A percentile compares a stretch with the other conserved stretches of the same genome.
Evolutionary conservation across 352 stramenopile genomes (phyloP).

Genomic region (Pythium apleroticum): DNA sequence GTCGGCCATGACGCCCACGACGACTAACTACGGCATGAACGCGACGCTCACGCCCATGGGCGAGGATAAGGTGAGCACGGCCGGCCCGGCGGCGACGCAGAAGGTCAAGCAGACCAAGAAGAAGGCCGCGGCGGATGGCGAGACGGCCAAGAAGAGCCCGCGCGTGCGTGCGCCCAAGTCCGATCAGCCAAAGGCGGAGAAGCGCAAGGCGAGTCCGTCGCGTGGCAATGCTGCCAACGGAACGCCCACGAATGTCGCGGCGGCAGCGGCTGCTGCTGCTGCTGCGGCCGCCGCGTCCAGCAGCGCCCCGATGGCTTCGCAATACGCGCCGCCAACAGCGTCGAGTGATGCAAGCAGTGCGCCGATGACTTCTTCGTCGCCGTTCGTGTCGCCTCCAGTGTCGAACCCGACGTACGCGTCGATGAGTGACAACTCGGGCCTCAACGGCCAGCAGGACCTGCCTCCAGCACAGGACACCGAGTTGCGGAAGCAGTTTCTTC

Average conservation of each 20-base stretch:
- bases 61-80: conserved; percentile 27
- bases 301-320: not conserved
- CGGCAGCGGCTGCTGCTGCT: not conserved
- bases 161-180: conserved; percentile 27
- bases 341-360: not conserved
- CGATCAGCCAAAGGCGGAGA: conserved; percentile 26
- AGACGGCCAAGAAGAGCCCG: conserved; percentile 37
- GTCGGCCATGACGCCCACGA: conserved; percentile 29
- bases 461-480: conserved; percentile 35
- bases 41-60: conserved; percentile 31
- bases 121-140: conserved; percentile 22
- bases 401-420: conserved; percentile 11
- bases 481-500: conserved; percentile 43
- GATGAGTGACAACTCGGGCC: conserved; percentile 10
- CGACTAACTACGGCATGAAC: conserved; percentile 24
- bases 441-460: conserved; percentile 23
- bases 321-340: not conserved
- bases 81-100: conserved; percentile 7
- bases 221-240: conserved; percentile 10
- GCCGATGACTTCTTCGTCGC: not conserved
- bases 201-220: conserved; percentile 24
- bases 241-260: not conserved
- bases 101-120: conserved; percentile 32
- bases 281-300: not conserved
- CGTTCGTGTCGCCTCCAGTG: not conserved